Base-by-base conservation (phyloP, 306 rosid genomes). In the Cucumis sativus region DNA sequence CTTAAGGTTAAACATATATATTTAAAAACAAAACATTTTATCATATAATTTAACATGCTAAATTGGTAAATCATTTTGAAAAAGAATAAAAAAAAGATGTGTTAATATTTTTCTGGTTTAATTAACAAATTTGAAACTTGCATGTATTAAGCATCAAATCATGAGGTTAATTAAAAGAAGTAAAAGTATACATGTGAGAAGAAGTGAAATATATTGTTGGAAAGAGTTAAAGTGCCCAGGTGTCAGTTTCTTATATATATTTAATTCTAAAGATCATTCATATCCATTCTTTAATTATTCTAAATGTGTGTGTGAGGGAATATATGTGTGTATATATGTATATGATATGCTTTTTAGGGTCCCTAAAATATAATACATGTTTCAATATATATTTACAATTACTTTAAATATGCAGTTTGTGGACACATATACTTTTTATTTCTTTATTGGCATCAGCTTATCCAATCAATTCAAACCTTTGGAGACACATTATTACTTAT, bases 311-410 rank as follows among this genome's bases (percentile, higher is more conserved):
- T 63, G 35, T 63, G 43, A 12, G 69, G 7, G 69, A 63, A 33
- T 75, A 76, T 79, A 45, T 45, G 4, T 45, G 0, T 41, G 1
- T 41, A 41, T 41, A 41, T 41, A 41, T 41, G 1, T 5, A 43
- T 43, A 59, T 68, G 79, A 39, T 39, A 60, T 83, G 41, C 70
- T 40, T 74, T 73, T 73, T 40, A 37, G 52, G 75, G 66, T 54
- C 30, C 30, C 30, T 28, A 39, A 54, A 37, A 20, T 63, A 74
- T 6, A 39, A 58, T 20, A 57, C 7, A 75, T 13, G 28, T 23
- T 47, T 30, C 18, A 57, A 75, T 56, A n/a, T 75, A n/a, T 75
- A n/a, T 75, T 55, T 37, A 49, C n/a, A 39, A 75, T 75, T 52
- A 37, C 45, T 74, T 74, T 55, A 17, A 67, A 37, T 67, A 10